Conservation (phyloP, 2,329 filamentous ascomycete species). For the Ampelomyces quisqualis region DNA sequence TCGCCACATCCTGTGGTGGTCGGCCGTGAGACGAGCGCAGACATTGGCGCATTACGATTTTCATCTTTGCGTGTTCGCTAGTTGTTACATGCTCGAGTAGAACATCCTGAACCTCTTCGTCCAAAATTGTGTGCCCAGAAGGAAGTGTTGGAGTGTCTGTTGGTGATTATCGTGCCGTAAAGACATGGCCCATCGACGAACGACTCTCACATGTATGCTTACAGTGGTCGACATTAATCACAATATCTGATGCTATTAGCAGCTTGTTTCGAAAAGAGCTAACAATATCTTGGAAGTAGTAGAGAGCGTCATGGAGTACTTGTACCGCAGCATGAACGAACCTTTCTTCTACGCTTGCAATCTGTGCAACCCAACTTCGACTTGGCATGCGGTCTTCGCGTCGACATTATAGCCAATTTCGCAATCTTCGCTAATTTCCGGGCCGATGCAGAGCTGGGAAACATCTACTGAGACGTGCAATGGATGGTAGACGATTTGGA, state of each 20-base stretch:
- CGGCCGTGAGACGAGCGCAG: constrained; percentile 18
- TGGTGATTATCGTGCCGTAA: constrained; percentile 2
- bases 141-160: constrained; percentile 3
- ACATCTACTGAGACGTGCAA: not conserved
- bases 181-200: constrained; percentile 4
- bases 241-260: constrained; percentile 17
- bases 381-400: constrained; percentile 16
- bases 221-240: constrained; percentile 22
- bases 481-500: not conserved
- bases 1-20: too few species aligned
- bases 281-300: not conserved
- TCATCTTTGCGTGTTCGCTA: constrained; percentile 10
- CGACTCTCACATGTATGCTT: not conserved
- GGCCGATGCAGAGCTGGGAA: not conserved
- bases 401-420: constrained; percentile 3
- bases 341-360: constrained; percentile 23
- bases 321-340: constrained; percentile 2
- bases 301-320: not conserved
- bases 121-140: constrained; percentile 12
- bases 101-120: constrained; percentile 10
- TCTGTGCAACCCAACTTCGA: constrained; percentile 14
- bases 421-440: too few species aligned
- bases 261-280: not conserved
- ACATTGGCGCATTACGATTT: constrained; percentile 28
- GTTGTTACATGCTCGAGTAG: constrained; percentile 14